A percentile compares a stretch with the other conserved stretches of the same genome.
These are phyloP conservation scores for Alloteropsis semialata DNA, from an alignment of 176 grass and related monocot species.

Conservation along the genomic window DNA sequence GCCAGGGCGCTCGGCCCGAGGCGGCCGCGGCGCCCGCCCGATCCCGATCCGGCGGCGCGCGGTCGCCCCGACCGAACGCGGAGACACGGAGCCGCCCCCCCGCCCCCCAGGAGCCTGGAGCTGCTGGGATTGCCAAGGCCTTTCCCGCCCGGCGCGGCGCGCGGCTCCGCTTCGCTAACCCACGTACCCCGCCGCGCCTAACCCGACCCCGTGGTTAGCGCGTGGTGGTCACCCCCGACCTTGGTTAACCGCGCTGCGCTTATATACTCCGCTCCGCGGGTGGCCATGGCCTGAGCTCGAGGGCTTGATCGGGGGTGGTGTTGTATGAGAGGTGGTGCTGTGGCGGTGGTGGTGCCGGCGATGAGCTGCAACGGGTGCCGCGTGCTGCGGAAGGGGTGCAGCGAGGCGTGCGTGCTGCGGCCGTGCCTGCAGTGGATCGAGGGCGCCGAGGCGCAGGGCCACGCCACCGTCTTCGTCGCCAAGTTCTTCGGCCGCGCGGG, in stretches of 20 bases:
- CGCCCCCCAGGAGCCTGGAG: slow-evolving; percentile 78
- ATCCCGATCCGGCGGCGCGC: slow-evolving; percentile 30
- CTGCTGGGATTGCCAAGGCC: slow-evolving; percentile 9
- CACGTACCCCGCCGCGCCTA: slow-evolving; percentile 4
- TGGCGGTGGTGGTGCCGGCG: neutral
- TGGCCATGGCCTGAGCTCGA: slow-evolving; percentile 10
- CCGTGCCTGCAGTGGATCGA: slow-evolving; percentile 94
- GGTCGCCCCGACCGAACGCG: slow-evolving; percentile 60
- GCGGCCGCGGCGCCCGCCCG: neutral
- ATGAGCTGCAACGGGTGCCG: slow-evolving; percentile 99
- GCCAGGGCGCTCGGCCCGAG: slow-evolving; percentile 32
- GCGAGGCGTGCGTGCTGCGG: slow-evolving; percentile 80
- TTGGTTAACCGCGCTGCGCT: neutral
- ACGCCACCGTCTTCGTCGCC: slow-evolving; percentile 96
- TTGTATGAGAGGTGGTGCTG: slow-evolving; percentile 34
- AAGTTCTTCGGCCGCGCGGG: slow-evolving; percentile 99
- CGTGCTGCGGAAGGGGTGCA: slow-evolving; percentile 96
- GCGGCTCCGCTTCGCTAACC: slow-evolving; percentile 19
- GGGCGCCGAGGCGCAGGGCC: slow-evolving; percentile 68
- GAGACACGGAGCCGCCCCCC: slow-evolving; percentile 92
- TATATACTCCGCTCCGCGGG: slow-evolving; percentile 24
- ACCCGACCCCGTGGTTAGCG: slow-evolving; percentile 24
- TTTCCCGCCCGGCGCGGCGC: neutral
- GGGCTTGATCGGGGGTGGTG: neutral
- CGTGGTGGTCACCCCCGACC: slow-evolving; percentile 5